Evolutionary conservation across 164 flowering plant species (phyloP).

Genomic region (Aristolochia fimbriata): DNA sequence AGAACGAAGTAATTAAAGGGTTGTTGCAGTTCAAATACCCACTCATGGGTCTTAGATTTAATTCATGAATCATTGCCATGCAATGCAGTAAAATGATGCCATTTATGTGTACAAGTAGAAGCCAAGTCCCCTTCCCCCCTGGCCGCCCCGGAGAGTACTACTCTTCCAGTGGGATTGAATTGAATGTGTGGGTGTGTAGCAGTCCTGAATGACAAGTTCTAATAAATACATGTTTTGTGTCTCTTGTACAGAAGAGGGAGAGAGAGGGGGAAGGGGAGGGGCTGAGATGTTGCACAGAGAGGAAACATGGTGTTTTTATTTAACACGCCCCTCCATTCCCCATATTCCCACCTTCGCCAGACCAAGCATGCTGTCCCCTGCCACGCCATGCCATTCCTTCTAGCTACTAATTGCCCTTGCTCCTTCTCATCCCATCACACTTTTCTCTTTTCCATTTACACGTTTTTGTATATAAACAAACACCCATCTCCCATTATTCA

Average conservation of each 20-base stretch:
- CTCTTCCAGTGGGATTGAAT: too few species aligned
- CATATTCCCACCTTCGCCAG: constrained; percentile 20
- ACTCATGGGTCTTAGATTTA: too few species aligned
- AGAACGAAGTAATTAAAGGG: too few species aligned
- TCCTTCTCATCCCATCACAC: constrained; percentile 4
- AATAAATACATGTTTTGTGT: background rate
- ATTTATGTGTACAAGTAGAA: background rate
- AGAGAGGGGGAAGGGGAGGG: too few species aligned
- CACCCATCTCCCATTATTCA: background rate
- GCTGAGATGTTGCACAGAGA: constrained; percentile 30
- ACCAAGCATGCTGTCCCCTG: constrained; percentile 41
- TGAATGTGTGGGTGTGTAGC: too few species aligned
- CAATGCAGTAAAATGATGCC: background rate
- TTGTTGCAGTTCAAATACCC: too few species aligned
- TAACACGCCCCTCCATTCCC: constrained; percentile 30
- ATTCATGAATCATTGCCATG: too few species aligned
- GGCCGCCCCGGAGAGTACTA: too few species aligned
- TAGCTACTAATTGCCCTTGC: constrained; percentile 15
- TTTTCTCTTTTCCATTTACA: background rate
- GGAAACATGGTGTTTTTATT: constrained; percentile 48
- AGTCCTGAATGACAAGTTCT: too few species aligned
- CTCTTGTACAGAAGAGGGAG: background rate
- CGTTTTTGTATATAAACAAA: background rate
- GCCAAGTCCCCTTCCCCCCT: too few species aligned
- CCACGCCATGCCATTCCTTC: constrained; percentile 13